Evolutionary conservation across 306 rosid species (phyloP).

Genomic region (Elaeagnus macrophylla): DNA sequence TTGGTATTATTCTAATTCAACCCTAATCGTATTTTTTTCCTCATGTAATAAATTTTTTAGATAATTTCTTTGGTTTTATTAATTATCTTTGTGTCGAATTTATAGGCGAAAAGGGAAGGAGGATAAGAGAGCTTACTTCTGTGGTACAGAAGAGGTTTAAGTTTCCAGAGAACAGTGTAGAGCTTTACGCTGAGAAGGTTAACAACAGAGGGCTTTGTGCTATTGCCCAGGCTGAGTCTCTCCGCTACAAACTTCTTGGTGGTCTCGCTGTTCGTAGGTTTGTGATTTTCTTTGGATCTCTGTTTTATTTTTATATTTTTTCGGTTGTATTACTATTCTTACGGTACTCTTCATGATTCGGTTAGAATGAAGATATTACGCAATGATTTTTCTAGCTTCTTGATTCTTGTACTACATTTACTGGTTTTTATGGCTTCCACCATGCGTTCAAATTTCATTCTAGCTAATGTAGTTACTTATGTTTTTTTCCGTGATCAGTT

Average conservation of each 20-base stretch:
- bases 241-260: slow-evolving; percentile 69
- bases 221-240: slow-evolving; percentile 63
- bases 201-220: slow-evolving; percentile 62
- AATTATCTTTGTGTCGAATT: not conserved
- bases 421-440: no score
- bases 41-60: not conserved
- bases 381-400: no score
- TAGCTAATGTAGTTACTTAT: no score
- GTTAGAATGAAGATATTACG: no score
- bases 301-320: no score
- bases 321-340: no score
- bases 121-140: slow-evolving; percentile 63
- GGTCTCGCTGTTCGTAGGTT: slow-evolving; percentile 69
- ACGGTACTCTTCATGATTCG: no score
- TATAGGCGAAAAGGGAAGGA: slow-evolving; percentile 62
- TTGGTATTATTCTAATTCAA: slow-evolving; percentile 17
- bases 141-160: slow-evolving; percentile 66
- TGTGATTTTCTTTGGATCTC: not conserved
- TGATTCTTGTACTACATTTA: no score
- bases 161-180: slow-evolving; percentile 66
- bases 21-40: not conserved
- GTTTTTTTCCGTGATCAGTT: no score
- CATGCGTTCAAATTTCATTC: no score
- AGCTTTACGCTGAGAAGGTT: slow-evolving; percentile 78
- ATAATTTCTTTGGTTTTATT: not conserved